Evolutionary conservation across 2,329 filamentous ascomycete genomes (phyloP).

Genomic region (Aureobasidium sp.): DNA sequence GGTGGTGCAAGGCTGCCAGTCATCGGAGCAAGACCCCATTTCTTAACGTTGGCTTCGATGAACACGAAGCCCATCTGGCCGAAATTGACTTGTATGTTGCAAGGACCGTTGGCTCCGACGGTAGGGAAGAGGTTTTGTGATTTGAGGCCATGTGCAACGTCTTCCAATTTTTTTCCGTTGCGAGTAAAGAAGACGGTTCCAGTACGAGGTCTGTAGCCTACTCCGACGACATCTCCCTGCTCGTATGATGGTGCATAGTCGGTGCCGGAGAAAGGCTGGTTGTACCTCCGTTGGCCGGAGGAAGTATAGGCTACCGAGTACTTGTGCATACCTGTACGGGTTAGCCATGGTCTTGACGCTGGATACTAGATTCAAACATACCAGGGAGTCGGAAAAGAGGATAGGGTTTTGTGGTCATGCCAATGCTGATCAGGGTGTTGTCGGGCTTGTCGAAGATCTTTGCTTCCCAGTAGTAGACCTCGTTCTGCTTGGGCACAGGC

Average conservation of each 20-base stretch:
- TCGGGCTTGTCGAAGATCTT: constrained; percentile 99
- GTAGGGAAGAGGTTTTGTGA: constrained; percentile 96
- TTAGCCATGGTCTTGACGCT: neutral
- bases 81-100: constrained; percentile 91
- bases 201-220: constrained; percentile 88
- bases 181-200: constrained; percentile 96
- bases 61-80: constrained; percentile 97
- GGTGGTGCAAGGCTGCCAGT: constrained; percentile 91
- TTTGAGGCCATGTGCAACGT: constrained; percentile 87
- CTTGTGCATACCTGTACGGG: constrained; percentile 69
- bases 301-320: constrained; percentile 88
- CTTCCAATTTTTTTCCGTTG: constrained; percentile 94
- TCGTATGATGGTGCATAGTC: constrained; percentile 76
- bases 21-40: constrained; percentile 95
- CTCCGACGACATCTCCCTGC: constrained; percentile 91
- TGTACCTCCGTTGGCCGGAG: constrained; percentile 75
- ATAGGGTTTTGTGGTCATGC: constrained; percentile 94
- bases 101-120: constrained; percentile 90
- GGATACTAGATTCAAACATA: constrained; percentile 37
- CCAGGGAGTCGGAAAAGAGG: constrained; percentile 89
- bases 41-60: constrained; percentile 99
- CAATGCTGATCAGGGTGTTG: constrained; percentile 75
- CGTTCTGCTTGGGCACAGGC: constrained; percentile 95
- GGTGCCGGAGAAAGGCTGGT: constrained; percentile 78
- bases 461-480: constrained; percentile 99